phyloP scores from a whole-genome alignment of 2,329 filamentous ascomycete genomes.

The Pestalotiopsis sp. region DNA sequence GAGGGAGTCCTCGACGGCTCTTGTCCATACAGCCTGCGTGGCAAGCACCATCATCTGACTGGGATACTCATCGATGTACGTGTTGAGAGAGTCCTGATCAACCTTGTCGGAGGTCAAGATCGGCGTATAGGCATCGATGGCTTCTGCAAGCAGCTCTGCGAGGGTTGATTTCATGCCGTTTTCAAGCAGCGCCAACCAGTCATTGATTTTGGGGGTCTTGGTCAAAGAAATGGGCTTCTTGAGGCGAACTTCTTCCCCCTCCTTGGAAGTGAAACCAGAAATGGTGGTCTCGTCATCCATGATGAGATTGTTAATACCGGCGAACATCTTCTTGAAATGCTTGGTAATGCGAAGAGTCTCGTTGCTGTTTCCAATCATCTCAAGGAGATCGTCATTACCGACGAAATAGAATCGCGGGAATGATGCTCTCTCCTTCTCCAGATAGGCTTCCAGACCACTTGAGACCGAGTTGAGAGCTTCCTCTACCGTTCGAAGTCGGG shows the following conservation, averaged over 20 bases:
- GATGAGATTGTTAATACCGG: constrained; percentile 84
- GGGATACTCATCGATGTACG: constrained; percentile 84
- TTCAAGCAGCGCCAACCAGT: constrained; percentile 95
- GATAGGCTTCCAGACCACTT: constrained; percentile 96
- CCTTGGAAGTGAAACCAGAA: constrained; percentile 90
- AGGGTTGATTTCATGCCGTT: constrained; percentile 92
- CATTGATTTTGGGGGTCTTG: constrained; percentile 96
- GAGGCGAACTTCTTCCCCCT: constrained; percentile 84
- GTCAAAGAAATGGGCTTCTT: constrained; percentile 90
- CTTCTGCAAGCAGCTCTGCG: constrained; percentile 86
- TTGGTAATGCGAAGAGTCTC: constrained; percentile 95
- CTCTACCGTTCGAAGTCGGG: constrained; percentile 92
- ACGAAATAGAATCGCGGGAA: constrained; percentile 99
- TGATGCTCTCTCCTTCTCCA: constrained; percentile 95
- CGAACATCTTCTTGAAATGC: constrained; percentile 99
- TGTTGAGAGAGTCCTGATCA: constrained; percentile 69
- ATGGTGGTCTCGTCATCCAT: constrained; percentile 93
- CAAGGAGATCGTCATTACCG: constrained; percentile 94
- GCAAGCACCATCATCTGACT: constrained; percentile 95
- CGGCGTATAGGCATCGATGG: constrained; percentile 78
- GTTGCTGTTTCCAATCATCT: constrained; percentile 99
- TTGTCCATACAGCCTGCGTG: constrained; percentile 93
- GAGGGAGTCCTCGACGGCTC: constrained; percentile 78
- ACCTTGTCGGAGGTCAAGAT: constrained; percentile 75
- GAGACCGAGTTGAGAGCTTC: constrained; percentile 99